Conservation (phyloP, 805 yeast species). For the Candida argentea region DNA sequence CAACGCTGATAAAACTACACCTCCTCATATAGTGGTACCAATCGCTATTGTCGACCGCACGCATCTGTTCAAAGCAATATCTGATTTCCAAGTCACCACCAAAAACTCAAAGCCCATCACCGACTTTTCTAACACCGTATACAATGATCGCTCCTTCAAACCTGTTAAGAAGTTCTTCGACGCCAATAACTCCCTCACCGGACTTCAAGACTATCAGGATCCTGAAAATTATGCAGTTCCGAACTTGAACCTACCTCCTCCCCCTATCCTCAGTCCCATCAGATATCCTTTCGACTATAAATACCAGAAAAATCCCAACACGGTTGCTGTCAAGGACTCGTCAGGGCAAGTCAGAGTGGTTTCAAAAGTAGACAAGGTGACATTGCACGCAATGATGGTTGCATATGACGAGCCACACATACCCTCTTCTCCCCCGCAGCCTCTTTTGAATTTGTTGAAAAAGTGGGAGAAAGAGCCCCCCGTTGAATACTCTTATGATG, state of each 20-base stretch:
- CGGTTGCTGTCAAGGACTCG: conserved; percentile 37
- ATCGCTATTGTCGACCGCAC: conserved; percentile 58
- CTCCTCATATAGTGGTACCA: conserved; percentile 41
- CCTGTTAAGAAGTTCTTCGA: conserved; percentile 17
- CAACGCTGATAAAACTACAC: conserved; percentile 12
- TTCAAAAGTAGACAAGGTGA: conserved; percentile 33
- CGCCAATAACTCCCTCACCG: conserved; percentile 12
- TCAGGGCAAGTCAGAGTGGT: conserved; percentile 51
- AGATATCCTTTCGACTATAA: conserved; percentile 70
- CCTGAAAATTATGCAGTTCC: conserved; percentile 16
- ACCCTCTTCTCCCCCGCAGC: conserved; percentile 43
- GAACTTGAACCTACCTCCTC: conserved; percentile 66
- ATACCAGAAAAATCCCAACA: conserved; percentile 62
- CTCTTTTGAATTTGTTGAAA: conserved; percentile 27
- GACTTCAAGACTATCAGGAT: conserved; percentile 19
- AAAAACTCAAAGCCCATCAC: conserved; percentile 35
- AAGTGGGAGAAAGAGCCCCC: conserved; percentile 23
- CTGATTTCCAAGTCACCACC: conserved; percentile 75
- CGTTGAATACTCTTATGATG: conserved; percentile 21
- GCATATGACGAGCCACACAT: conserved; percentile 33
- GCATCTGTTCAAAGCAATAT: conserved; percentile 72
- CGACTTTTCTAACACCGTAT: conserved; percentile 16
- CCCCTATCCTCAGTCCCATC: conserved; percentile 71
- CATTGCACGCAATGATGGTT: conserved; percentile 44
- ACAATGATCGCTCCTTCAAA: conserved; percentile 15